A percentile compares a stretch with the other conserved stretches of the same genome.
Conservation (phyloP, 371 early-diverging fungal genomes). For the Mucor irregularis region DNA sequence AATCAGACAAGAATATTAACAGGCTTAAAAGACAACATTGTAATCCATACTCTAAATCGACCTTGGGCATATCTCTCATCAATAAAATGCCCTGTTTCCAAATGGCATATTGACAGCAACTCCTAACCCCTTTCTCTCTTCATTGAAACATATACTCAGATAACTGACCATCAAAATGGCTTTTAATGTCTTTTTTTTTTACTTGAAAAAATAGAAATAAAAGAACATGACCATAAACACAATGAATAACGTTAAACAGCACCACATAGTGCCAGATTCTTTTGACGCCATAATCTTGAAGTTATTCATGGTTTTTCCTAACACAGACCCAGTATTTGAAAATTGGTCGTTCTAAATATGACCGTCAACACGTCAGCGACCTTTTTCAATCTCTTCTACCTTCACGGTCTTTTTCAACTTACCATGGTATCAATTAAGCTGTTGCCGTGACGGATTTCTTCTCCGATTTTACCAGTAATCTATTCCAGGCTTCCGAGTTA, state of each 20-base stretch:
- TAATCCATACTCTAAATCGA: no score
- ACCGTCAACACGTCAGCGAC: background rate
- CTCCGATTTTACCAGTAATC: conserved; percentile 56
- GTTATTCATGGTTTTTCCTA: conserved; percentile 52
- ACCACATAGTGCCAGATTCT: conserved; percentile 49
- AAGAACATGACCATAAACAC: conserved; percentile 41
- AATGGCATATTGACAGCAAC: no score
- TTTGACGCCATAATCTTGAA: conserved; percentile 54
- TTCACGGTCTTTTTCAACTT: background rate
- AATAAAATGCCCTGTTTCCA: no score
- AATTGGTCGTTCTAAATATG: conserved; percentile 50
- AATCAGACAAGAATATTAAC: no score
- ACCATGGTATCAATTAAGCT: conserved; percentile 50
- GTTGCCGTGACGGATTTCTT: conserved; percentile 51
- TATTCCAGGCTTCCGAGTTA: background rate
- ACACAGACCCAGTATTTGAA: conserved; percentile 40
- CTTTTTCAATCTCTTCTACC: background rate
- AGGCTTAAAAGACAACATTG: no score
- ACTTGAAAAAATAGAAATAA: conserved; percentile 52
- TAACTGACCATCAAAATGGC: background rate
- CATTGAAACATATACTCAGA: no score
- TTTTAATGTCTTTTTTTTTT: conserved; percentile 10
- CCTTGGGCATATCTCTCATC: no score
- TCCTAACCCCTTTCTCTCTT: no score
- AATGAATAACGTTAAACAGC: conserved; percentile 45